Evolutionary conservation across 495 filamentous ascomycete genomes (phyloP).

Genomic region (Pyrenula massariospora): DNA sequence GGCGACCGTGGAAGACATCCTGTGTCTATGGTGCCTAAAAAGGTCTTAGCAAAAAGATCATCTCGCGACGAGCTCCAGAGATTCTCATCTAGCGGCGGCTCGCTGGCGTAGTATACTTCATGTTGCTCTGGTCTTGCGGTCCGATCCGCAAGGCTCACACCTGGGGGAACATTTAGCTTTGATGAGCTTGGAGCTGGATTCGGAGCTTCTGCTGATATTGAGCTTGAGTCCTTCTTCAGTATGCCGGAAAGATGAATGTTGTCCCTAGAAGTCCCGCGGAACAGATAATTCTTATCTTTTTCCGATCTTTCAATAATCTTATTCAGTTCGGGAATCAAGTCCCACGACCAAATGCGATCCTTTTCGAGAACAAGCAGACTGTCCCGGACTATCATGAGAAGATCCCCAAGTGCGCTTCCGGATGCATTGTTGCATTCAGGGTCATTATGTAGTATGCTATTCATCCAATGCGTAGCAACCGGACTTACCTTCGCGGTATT

Average conservation of each 20-base stretch:
- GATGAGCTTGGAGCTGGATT: background rate
- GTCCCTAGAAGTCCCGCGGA: background rate
- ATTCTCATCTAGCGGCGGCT: background rate
- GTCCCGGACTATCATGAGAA: background rate
- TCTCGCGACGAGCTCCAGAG: background rate
- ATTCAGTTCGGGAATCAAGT: background rate
- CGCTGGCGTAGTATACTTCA: background rate
- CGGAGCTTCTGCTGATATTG: background rate
- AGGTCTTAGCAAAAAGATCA: background rate
- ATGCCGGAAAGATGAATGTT: background rate
- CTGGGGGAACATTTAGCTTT: background rate
- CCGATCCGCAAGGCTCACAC: background rate
- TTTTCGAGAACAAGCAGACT: background rate
- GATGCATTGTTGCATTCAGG: background rate
- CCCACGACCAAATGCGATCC: background rate
- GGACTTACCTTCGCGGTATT: background rate
- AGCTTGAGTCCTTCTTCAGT: background rate
- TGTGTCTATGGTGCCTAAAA: background rate
- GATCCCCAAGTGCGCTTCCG: background rate
- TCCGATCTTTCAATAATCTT: background rate
- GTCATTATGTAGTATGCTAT: background rate
- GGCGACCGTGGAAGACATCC: background rate
- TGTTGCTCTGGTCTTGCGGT: background rate
- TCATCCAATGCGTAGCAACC: slow-evolving; percentile 1
- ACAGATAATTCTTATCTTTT: background rate